Evolutionary conservation across 306 rosid species (phyloP).

Genomic region (Cicer arietinum): DNA sequence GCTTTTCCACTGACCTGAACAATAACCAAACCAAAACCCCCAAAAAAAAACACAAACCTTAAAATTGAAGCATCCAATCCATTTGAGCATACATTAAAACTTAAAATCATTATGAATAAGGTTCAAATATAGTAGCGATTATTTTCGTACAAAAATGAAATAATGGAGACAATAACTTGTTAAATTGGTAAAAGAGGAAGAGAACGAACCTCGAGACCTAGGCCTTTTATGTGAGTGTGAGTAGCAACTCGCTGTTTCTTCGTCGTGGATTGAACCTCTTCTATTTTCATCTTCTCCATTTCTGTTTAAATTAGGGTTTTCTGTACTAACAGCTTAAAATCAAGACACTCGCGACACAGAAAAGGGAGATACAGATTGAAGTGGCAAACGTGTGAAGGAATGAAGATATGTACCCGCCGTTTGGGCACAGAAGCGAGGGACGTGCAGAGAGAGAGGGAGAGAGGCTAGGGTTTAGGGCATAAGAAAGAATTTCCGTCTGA

Average conservation of each 20-base stretch:
- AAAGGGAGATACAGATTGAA: too few species aligned
- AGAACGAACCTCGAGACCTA: constrained; percentile 81
- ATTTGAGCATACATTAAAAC: neutral
- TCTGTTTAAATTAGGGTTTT: neutral
- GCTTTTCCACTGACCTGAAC: constrained; percentile 77
- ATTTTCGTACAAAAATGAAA: neutral
- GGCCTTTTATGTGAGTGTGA: constrained; percentile 77
- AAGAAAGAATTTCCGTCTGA: neutral
- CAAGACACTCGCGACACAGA: too few species aligned
- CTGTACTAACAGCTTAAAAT: neutral
- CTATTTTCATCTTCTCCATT: constrained; percentile 73
- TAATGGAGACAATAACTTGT: neutral
- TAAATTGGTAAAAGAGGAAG: constrained; percentile 39
- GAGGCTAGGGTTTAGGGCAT: neutral
- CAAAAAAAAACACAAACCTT: neutral
- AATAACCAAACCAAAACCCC: constrained; percentile 9
- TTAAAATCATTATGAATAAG: neutral
- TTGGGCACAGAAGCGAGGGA: too few species aligned
- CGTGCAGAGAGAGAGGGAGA: too few species aligned
- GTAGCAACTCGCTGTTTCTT: constrained; percentile 75
- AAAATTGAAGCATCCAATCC: constrained; percentile 13
- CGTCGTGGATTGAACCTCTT: constrained; percentile 88
- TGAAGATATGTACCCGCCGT: too few species aligned
- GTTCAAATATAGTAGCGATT: neutral
- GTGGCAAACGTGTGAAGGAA: too few species aligned